Conservation (phyloP, 2,329 filamentous ascomycete species). For the Curvularia eragrostidis region DNA sequence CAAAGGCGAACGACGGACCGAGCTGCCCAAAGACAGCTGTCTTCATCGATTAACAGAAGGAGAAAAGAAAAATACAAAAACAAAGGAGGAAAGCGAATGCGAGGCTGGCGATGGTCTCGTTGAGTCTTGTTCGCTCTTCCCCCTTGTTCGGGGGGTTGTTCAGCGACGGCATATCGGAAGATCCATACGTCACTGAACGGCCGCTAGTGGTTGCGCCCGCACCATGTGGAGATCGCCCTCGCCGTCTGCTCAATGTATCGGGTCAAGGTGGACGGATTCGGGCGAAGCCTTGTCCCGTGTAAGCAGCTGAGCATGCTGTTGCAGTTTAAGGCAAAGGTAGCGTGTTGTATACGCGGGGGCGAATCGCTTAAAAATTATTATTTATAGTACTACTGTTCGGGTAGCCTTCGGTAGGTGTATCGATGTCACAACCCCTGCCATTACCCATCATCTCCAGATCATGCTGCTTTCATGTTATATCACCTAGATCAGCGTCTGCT, state of each 20-base stretch:
- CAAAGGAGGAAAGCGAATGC: background rate
- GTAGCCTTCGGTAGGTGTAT: background rate
- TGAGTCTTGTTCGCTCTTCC: background rate
- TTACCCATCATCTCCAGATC: background rate
- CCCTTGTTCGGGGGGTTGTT: constrained; percentile 4
- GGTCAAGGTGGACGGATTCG: constrained; percentile 2
- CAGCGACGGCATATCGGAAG: constrained; percentile 17
- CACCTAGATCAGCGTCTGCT: constrained; percentile 36
- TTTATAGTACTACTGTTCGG: background rate
- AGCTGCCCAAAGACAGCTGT: constrained; percentile 11
- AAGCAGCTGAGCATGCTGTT: background rate
- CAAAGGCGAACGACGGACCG: background rate
- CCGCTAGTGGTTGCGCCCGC: constrained; percentile 22
- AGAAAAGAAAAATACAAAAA: background rate
- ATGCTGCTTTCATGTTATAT: background rate
- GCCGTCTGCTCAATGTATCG: constrained; percentile 3
- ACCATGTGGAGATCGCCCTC: constrained; percentile 21
- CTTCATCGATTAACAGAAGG: constrained; percentile 5
- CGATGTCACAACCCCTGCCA: background rate
- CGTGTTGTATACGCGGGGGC: background rate
- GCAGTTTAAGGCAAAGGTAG: background rate
- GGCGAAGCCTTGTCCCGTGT: background rate
- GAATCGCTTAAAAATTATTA: background rate
- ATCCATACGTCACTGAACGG: constrained; percentile 32
- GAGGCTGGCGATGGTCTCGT: background rate